Conservation (phyloP, 2,329 filamentous ascomycete species). For the Teratosphaeria viscida region DNA sequence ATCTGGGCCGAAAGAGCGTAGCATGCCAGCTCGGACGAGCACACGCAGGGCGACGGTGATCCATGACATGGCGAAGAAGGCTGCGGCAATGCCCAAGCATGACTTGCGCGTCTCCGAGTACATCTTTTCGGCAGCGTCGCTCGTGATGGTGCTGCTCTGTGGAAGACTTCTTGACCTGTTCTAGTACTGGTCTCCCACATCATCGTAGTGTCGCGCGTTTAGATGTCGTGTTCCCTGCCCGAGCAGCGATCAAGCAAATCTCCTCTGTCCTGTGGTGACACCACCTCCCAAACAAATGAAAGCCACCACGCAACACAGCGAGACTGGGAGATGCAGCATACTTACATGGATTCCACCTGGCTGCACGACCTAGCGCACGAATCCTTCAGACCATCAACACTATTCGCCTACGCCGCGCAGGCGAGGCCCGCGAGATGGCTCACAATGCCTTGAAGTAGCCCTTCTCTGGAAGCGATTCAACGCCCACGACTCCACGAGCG, state of each 20-base stretch:
- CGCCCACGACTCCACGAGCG: neutral
- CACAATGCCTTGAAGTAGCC: neutral
- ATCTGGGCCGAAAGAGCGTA: conserved; percentile 30
- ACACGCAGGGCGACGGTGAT: conserved; percentile 27
- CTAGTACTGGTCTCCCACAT: neutral
- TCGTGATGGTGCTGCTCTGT: neutral
- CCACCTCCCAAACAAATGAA: neutral
- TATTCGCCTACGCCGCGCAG: neutral
- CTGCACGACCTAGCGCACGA: neutral
- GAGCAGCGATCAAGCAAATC: neutral
- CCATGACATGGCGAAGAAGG: conserved; percentile 32
- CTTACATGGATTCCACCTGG: neutral
- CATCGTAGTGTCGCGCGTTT: neutral
- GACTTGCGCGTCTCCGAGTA: neutral
- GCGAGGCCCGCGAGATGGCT: neutral
- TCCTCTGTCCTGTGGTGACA: no score
- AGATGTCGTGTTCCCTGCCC: neutral
- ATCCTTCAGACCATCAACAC: neutral
- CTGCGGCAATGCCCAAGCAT: conserved; percentile 12
- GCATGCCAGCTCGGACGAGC: conserved; percentile 27
- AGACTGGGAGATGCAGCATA: neutral
- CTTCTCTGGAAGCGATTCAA: neutral
- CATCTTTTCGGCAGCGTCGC: neutral
- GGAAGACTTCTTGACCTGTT: neutral
- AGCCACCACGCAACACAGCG: neutral